These are phyloP conservation scores for Aphanomyces invadans DNA, from an alignment of 352 stramenopile genomes.

Conservation along the genomic window DNA sequence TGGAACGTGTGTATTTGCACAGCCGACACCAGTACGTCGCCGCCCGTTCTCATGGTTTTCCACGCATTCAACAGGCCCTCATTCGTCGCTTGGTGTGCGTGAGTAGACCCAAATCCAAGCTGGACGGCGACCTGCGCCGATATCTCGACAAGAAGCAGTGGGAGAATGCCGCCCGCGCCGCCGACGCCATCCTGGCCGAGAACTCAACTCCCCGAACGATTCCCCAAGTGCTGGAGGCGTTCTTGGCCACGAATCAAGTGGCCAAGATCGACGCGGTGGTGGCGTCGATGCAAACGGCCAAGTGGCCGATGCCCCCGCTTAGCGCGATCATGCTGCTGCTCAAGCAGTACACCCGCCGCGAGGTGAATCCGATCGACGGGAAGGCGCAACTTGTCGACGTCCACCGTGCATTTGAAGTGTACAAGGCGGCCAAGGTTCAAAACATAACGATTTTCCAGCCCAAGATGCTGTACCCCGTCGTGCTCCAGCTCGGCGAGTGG, in stretches of 20 bases:
- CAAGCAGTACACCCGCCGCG: not conserved
- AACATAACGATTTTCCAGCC: not conserved
- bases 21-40: conserved; percentile 36
- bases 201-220: conserved; percentile 33
- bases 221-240: conserved; percentile 39
- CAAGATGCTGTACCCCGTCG: not conserved
- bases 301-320: not conserved
- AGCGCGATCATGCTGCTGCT: not conserved
- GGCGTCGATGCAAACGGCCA: not conserved
- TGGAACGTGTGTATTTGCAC: not conserved
- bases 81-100: no score
- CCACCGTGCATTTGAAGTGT: not conserved
- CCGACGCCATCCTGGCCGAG: conserved; percentile 37
- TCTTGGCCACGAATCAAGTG: conserved; percentile 40
- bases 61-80: no score
- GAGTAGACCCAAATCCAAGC: conserved; percentile 23
- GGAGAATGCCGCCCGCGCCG: conserved; percentile 34
- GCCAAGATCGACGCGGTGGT: conserved; percentile 50
- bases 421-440: not conserved
- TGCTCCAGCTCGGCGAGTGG: conserved; percentile 10
- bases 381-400: not conserved
- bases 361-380: not conserved
- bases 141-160: conserved; percentile 38
- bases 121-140: conserved; percentile 23
- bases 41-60: no score